Evolutionary conservation across 2,329 filamentous ascomycete genomes (phyloP).

Genomic region (Penicillium occitanis): DNA sequence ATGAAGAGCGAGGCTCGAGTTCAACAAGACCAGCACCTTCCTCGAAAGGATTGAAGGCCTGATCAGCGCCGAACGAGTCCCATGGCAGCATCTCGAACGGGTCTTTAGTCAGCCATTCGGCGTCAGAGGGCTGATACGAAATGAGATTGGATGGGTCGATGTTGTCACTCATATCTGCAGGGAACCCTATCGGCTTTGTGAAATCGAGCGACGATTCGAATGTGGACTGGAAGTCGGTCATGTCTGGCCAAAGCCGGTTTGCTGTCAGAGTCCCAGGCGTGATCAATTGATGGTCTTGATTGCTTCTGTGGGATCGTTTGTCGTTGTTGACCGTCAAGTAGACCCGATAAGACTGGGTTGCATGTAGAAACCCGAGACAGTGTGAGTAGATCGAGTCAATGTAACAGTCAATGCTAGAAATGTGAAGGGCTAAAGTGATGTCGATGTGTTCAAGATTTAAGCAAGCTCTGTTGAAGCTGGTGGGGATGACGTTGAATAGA

Average conservation of each 20-base stretch:
- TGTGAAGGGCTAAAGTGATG: not conserved
- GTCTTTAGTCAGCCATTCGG: constrained; percentile 20
- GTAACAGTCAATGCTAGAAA: not conserved
- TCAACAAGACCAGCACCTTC: constrained; percentile 13
- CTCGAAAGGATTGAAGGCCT: constrained; percentile 14
- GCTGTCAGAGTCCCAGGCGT: not conserved
- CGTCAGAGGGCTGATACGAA: constrained; percentile 13
- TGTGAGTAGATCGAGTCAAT: not conserved
- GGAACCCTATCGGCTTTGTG: constrained; percentile 17
- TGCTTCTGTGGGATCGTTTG: not conserved
- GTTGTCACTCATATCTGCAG: constrained; percentile 14
- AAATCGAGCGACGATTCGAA: constrained; percentile 16
- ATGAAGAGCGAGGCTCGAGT: constrained; percentile 16
- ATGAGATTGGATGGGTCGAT: constrained; percentile 17
- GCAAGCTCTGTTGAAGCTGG: not conserved
- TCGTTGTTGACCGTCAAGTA: not conserved
- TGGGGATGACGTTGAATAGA: not conserved
- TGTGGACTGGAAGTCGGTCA: constrained; percentile 15
- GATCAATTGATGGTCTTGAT: not conserved
- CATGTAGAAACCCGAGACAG: not conserved
- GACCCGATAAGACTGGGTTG: not conserved
- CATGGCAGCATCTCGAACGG: constrained; percentile 18
- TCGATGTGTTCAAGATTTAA: not conserved
- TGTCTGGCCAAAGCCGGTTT: constrained; percentile 1
- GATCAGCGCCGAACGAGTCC: constrained; percentile 15